Percentiles rank a stretch among this genome's conserved stretches.
Conservation (phyloP, 305 asterid species). For the Coffea humblotiana region DNA sequence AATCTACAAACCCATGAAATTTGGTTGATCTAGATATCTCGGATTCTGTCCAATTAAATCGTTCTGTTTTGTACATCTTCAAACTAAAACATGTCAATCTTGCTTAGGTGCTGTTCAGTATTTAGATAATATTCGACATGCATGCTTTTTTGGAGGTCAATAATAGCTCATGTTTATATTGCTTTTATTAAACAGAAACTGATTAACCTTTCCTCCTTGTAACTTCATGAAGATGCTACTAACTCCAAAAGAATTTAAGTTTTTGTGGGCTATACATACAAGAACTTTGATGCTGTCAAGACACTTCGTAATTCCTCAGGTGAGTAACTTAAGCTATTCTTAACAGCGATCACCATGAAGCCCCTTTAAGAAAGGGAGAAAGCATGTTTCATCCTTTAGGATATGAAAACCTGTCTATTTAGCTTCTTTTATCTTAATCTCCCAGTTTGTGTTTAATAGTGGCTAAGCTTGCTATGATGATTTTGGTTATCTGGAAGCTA, state of each 20-base stretch:
- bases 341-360: neutral
- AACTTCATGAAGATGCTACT: slow-evolving; percentile 24
- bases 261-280: slow-evolving; percentile 58
- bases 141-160: neutral
- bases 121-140: neutral
- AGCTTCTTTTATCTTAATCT: neutral
- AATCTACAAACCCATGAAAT: neutral
- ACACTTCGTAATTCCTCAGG: slow-evolving; percentile 44
- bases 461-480: neutral
- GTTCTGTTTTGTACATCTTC: neutral
- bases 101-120: neutral
- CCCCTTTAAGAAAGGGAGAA: neutral
- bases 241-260: slow-evolving; percentile 47
- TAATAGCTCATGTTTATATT: neutral
- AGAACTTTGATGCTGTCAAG: slow-evolving; percentile 54
- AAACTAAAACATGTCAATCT: neutral
- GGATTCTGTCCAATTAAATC: neutral
- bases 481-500: neutral
- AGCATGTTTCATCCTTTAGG: neutral
- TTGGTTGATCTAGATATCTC: slow-evolving; percentile 1
- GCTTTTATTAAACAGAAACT: neutral
- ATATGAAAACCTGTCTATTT: neutral
- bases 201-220: slow-evolving; percentile 12
- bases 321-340: slow-evolving; percentile 28
- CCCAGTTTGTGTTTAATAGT: neutral